These are phyloP conservation scores for Fusarium torreyae DNA, from an alignment of 2,329 filamentous ascomycete genomes.

Conservation along the genomic window DNA sequence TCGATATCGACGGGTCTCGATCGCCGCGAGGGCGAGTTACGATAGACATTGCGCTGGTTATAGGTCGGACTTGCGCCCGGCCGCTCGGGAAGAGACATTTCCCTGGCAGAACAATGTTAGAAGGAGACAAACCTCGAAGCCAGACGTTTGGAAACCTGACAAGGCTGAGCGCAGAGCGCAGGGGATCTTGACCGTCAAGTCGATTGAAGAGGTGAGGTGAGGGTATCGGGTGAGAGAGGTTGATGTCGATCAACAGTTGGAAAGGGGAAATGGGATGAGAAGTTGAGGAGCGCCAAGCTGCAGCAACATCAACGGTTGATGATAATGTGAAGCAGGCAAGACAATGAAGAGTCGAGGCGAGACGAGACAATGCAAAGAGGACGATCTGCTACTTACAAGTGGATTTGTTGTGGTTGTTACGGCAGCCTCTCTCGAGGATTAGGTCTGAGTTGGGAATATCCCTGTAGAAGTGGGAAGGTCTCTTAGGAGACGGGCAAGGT, in stretches of 20 bases:
- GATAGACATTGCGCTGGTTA: constrained; percentile 75
- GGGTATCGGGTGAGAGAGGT: constrained; percentile 26
- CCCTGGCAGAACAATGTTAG: constrained; percentile 54
- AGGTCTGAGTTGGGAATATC: constrained; percentile 47
- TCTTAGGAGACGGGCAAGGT: constrained; percentile 47
- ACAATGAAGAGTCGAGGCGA: constrained; percentile 11
- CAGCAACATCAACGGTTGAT: constrained; percentile 20
- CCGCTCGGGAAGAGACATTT: constrained; percentile 75
- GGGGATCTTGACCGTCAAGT: constrained; percentile 36
- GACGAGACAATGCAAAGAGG: constrained; percentile 21
- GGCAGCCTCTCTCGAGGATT: constrained; percentile 44
- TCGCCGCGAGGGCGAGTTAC: constrained; percentile 78
- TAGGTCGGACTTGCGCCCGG: constrained; percentile 74
- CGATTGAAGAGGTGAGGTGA: constrained; percentile 18
- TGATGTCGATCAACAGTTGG: constrained; percentile 36
- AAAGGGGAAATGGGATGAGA: constrained; percentile 32
- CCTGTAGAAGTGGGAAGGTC: constrained; percentile 47
- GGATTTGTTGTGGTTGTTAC: constrained; percentile 48
- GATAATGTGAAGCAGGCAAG: constrained; percentile 15
- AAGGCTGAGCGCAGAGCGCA: constrained; percentile 20
- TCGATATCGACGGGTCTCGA: constrained; percentile 79
- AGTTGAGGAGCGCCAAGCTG: constrained; percentile 24
- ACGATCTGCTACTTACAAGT: constrained; percentile 44
- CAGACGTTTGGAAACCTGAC: constrained; percentile 10
- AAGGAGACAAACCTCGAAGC: constrained; percentile 18